Evolutionary conservation across 148 eudicot genomes (phyloP), one percentile per base, ranked within the genome.

Genomic region (Amaranthus hypochondriacus): DNA sequence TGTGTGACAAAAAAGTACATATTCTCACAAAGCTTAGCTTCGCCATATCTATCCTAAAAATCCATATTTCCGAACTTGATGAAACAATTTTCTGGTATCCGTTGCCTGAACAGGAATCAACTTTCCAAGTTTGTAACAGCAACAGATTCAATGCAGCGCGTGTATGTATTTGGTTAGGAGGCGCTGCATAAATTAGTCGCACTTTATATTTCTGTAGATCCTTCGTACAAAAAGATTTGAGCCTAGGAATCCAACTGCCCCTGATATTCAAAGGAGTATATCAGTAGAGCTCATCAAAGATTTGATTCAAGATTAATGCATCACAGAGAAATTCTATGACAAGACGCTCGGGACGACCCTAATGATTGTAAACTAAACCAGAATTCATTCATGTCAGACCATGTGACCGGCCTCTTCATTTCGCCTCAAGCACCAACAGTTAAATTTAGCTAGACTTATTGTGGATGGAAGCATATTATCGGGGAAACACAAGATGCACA

Each of bases 121-220:
- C 44, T 66, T 60, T 46, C 66, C 59, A 13, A 39, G 66, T 62
- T 73, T 18, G 74, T 74, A 63, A 79, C 39, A 28, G 69, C 56
- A 39, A 46, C 62, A 59, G 46, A 15, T 6, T 66, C 73, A 48
- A 69, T 53, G 54, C 28, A 56, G 64, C 9, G 75, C 69, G 48
- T 13, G 66, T 67, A 63, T 14, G 58, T 48, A 5, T 63, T 68
- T 21, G 68, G 49, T 47, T 9, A n/a, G 13, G 68, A 43, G 51
- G 50, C 6, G 5, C 60, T 42, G 44, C 48, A 39, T 50, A 54
- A 68, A 57, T 77, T 81, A 88, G 73, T 88, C 89, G 63, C 89
- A 88, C 73, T 88, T 88, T 75, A 88, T 86, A 80, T 88, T 88
- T 75, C 79, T 79, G 85, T 88, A 88, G 65, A 88, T 88, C 84